These are phyloP conservation scores for Fraxinus sp. DNA, from an alignment of 305 asterid species.

Conservation along the genomic window DNA sequence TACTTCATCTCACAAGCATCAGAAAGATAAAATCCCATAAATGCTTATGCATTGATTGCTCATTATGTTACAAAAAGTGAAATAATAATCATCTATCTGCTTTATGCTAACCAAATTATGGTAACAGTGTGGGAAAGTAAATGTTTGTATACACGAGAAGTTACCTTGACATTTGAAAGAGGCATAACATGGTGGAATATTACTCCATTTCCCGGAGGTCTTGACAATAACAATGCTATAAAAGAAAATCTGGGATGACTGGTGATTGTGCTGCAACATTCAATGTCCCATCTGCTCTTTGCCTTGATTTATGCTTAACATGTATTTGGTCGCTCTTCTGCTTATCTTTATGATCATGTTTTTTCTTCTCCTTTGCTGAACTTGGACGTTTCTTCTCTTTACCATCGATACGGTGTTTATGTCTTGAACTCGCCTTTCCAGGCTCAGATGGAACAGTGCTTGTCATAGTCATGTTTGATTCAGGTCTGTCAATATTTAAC, in stretches of 20 bases:
- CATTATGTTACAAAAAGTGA: not conserved
- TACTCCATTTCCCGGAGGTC: conserved; percentile 1
- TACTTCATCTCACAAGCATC: conserved; percentile 6
- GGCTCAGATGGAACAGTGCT: conserved; percentile 34
- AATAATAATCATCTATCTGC: conserved; percentile 26
- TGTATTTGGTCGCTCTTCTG: conserved; percentile 47
- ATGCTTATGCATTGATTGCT: not conserved
- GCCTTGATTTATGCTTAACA: conserved; percentile 62
- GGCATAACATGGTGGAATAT: conserved; percentile 8
- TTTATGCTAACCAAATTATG: conserved; percentile 28
- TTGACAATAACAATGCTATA: conserved; percentile 41
- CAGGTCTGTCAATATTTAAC: conserved; percentile 27
- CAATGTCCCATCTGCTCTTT: conserved; percentile 49
- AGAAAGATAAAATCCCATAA: not conserved
- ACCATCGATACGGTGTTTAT: conserved; percentile 46
- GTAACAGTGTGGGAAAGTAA: conserved; percentile 15
- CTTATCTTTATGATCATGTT: conserved; percentile 47
- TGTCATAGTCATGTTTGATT: conserved; percentile 26
- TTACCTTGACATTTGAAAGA: conserved; percentile 33
- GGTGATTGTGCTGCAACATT: conserved; percentile 51
- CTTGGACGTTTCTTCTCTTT: conserved; percentile 60
- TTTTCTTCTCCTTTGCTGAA: conserved; percentile 48
- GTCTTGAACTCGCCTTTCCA: conserved; percentile 39
- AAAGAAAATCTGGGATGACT: conserved; percentile 87
- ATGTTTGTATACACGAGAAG: conserved; percentile 45